phyloP scores from a whole-genome alignment of 2,329 filamentous ascomycete genomes.

The Trichophyton benhamiae region DNA sequence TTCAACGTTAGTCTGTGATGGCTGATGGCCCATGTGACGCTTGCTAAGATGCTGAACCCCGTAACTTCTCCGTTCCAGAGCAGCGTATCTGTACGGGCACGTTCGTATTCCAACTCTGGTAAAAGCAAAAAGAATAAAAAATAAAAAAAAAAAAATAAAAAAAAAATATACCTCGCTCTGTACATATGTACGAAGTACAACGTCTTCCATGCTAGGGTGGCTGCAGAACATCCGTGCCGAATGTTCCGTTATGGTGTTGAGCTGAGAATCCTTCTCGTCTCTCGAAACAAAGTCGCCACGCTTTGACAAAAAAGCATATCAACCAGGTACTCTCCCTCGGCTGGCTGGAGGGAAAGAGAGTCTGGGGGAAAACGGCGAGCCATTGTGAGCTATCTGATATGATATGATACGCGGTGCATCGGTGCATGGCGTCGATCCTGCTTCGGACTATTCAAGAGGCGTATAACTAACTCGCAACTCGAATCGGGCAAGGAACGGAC shows the following conservation, averaged over 20 bases:
- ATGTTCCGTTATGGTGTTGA: not conserved
- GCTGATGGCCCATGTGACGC: not conserved
- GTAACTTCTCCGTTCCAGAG: not conserved
- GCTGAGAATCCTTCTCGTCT: not conserved
- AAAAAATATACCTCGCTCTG: not conserved
- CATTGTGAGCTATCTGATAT: not conserved
- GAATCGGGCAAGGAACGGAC: not conserved
- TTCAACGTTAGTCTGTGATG: not conserved
- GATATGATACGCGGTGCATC: not conserved
- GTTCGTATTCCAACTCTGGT: not conserved
- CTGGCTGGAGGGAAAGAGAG: not conserved
- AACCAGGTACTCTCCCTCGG: too few species aligned
- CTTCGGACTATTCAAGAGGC: not conserved
- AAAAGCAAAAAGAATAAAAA: not conserved
- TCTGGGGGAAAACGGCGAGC: not conserved
- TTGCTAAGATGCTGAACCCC: not conserved
- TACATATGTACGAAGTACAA: not conserved
- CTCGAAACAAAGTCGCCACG: not conserved
- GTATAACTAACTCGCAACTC: not conserved
- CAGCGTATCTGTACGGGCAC: not conserved
- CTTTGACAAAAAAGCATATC: not conserved
- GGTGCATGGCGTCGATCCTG: not conserved
- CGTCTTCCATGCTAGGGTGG: not conserved
- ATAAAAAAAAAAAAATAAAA: not conserved
- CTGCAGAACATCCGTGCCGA: not conserved